These are phyloP conservation scores for Penicillium sp. DNA, from an alignment of 2,329 filamentous ascomycete genomes.

Conservation along the genomic window DNA sequence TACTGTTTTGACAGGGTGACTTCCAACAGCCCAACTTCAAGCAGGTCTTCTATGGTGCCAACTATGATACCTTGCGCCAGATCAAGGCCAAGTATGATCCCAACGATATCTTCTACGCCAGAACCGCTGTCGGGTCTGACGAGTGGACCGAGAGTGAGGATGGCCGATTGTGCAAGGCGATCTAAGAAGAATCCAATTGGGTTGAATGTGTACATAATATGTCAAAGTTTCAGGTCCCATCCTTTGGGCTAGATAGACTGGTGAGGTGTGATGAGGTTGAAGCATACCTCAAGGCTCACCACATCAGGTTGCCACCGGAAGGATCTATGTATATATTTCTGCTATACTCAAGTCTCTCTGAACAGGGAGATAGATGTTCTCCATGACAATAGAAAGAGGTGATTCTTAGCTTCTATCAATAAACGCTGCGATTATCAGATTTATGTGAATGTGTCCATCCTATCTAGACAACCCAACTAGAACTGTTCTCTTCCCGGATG, in stretches of 20 bases:
- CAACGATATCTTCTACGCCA: slow-evolving; percentile 32
- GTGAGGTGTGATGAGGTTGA: not conserved
- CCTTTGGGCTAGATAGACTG: not conserved
- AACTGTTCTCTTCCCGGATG: not conserved
- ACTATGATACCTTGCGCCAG: slow-evolving; percentile 30
- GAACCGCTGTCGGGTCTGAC: slow-evolving; percentile 3
- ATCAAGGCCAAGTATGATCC: slow-evolving; percentile 42
- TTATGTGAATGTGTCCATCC: not conserved
- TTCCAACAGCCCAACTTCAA: slow-evolving; percentile 36
- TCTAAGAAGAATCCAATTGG: not conserved
- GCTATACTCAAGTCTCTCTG: not conserved
- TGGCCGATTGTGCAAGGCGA: not conserved
- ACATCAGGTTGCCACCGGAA: not conserved
- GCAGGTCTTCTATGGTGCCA: slow-evolving; percentile 36
- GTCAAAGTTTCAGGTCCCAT: not conserved
- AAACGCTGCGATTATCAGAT: not conserved
- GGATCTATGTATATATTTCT: not conserved
- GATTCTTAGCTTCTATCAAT: not conserved
- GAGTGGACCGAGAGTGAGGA: slow-evolving; percentile 1
- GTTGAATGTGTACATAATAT: not conserved
- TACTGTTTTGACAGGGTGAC: slow-evolving; percentile 18
- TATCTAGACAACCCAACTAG: not conserved
- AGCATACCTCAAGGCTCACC: not conserved
- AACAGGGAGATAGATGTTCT: not conserved
- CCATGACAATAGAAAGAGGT: not conserved